A percentile compares a stretch with the other conserved stretches of the same genome.
Evolutionary conservation across 2,329 filamentous ascomycete species (phyloP).

Genomic region (Monosporascus sp.): DNA sequence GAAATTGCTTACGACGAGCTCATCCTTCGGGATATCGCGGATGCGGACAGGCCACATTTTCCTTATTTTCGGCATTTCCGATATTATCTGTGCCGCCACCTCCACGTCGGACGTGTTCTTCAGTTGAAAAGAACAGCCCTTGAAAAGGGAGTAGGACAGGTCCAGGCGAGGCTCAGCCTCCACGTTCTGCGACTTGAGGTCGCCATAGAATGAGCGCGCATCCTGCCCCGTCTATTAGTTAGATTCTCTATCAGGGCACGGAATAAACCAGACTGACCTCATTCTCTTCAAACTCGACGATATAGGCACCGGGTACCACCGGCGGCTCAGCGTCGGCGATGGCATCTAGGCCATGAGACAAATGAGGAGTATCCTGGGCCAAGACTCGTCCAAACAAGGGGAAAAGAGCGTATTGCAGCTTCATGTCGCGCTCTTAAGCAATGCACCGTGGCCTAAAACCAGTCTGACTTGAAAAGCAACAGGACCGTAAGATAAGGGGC

Average conservation of each 20-base stretch:
- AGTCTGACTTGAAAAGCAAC: too few relatives aligned
- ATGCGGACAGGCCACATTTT: conserved; percentile 7
- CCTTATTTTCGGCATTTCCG: conserved; percentile 2
- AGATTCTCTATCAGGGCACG: not conserved
- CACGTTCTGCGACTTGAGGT: conserved; percentile 11
- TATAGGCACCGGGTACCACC: conserved; percentile 17
- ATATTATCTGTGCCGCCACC: conserved; percentile 1
- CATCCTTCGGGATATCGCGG: not conserved
- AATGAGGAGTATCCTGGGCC: not conserved
- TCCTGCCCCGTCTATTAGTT: conserved; percentile 1
- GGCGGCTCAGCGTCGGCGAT: not conserved
- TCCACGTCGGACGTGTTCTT: not conserved
- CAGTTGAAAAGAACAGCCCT: conserved; percentile 18
- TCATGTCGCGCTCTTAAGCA: not conserved
- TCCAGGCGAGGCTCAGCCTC: conserved; percentile 15
- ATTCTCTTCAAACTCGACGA: conserved; percentile 19
- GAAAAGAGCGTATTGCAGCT: not conserved
- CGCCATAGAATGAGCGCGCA: conserved; percentile 10
- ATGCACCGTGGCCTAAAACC: too few relatives aligned
- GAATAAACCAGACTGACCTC: not conserved
- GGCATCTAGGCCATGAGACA: not conserved
- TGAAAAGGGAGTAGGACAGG: conserved; percentile 19
- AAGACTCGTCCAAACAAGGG: not conserved
- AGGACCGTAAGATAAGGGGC: too few relatives aligned
- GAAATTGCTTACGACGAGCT: too few relatives aligned